phyloP scores from a whole-genome alignment of 225 moss, liverwort and hornwort genomes.

The Polytrichum formosum region DNA sequence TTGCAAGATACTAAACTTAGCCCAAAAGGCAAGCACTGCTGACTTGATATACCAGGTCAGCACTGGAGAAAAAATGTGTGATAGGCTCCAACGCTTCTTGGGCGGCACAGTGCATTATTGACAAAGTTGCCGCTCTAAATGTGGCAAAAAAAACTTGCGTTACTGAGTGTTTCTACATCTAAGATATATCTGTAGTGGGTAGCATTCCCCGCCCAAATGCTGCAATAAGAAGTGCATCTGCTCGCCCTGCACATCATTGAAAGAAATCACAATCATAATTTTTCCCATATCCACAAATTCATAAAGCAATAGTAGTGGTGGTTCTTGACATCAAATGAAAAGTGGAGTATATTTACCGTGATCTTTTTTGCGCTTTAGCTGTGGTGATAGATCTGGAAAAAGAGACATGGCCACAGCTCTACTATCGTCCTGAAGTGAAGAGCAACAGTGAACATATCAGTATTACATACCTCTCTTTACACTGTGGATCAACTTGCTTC shows the following conservation, averaged over 20 bases:
- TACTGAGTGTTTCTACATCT: conserved; percentile 14
- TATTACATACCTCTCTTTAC: neutral
- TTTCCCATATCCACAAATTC: neutral
- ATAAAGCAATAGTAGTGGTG: neutral
- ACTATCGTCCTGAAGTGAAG: conserved; percentile 74
- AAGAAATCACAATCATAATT: neutral
- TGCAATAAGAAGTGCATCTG: conserved; percentile 96
- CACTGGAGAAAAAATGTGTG: neutral
- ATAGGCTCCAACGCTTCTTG: neutral
- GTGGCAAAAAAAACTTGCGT: neutral
- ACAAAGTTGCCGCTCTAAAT: neutral
- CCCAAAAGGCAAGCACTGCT: too few species aligned
- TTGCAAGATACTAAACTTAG: too few species aligned
- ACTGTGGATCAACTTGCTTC: too few species aligned
- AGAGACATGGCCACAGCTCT: conserved; percentile 69
- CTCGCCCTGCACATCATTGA: conserved; percentile 56
- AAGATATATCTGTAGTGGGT: conserved; percentile 22
- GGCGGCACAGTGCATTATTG: neutral
- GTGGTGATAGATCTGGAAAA: conserved; percentile 66
- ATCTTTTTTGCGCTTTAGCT: conserved; percentile 84
- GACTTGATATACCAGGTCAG: too few species aligned
- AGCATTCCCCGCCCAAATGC: conserved; percentile 83
- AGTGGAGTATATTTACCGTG: conserved; percentile 42
- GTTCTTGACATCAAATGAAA: neutral
- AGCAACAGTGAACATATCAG: conserved; percentile 4